phyloP scores from a whole-genome alignment of 371 early-diverging fungal species.

The Circinella umbellata region DNA sequence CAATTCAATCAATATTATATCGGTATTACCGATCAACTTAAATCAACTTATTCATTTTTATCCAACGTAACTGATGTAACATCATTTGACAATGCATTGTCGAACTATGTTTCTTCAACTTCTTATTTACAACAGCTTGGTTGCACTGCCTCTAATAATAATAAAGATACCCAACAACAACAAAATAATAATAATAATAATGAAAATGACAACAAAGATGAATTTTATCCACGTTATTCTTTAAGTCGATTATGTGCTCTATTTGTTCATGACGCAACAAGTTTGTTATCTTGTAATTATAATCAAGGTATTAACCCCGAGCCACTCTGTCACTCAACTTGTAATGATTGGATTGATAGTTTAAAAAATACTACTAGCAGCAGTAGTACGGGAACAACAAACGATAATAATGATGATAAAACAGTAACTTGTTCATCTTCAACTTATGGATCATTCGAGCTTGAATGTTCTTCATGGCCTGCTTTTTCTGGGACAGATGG shows the following conservation, averaged over 20 bases:
- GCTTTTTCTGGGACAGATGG: constrained; percentile 32
- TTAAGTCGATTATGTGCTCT: constrained; percentile 35
- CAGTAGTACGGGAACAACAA: not conserved
- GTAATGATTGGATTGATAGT: constrained; percentile 33
- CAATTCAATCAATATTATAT: constrained; percentile 42
- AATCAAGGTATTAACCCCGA: constrained; percentile 26
- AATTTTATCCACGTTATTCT: constrained; percentile 43
- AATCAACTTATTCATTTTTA: constrained; percentile 29
- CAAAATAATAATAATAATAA: constrained; percentile 14
- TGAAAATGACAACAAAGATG: not conserved
- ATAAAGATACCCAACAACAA: too few relatives aligned
- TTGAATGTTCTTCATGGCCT: constrained; percentile 35
- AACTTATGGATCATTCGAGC: not conserved
- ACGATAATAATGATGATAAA: not conserved
- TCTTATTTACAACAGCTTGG: constrained; percentile 32
- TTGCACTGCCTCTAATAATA: constrained; percentile 16
- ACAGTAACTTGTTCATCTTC: constrained; percentile 5
- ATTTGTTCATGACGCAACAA: constrained; percentile 31
- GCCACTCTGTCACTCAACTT: constrained; percentile 38
- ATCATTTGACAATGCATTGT: constrained; percentile 36
- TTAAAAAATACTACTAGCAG: constrained; percentile 20
- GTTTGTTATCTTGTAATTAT: constrained; percentile 36
- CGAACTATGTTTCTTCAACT: constrained; percentile 25
- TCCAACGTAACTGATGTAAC: constrained; percentile 33
- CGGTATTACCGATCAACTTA: constrained; percentile 23